Conservation (phyloP, 768 basidiomycete species). For the Boletus fagicola region DNA sequence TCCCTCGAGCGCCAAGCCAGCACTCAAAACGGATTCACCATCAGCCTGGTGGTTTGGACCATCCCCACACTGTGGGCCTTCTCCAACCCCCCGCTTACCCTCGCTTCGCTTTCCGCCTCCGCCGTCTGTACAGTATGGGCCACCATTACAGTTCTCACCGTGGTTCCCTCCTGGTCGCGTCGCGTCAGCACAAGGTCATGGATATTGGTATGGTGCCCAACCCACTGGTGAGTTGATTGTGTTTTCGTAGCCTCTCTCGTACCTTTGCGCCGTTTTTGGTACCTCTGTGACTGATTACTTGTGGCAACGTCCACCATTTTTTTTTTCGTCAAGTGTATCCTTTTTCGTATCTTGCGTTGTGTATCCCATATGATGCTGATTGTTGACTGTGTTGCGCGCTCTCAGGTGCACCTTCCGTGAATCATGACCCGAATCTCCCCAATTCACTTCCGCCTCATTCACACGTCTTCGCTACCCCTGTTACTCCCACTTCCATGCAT, state of each 20-base stretch:
- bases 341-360: not conserved
- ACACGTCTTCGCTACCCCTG: constrained; percentile 3
- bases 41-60: constrained; percentile 10
- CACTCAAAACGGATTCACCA: constrained; percentile 12
- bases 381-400: not conserved
- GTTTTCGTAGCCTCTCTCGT: constrained; percentile 1
- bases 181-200: constrained; percentile 15
- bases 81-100: not conserved
- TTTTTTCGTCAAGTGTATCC: not conserved
- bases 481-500: not conserved
- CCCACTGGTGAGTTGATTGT: constrained; percentile 18
- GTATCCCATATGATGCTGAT: constrained; percentile 11
- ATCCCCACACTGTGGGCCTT: constrained; percentile 9
- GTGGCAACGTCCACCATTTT: not conserved
- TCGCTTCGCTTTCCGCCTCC: constrained; percentile 16
- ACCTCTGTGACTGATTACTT: not conserved
- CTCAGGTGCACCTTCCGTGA: constrained; percentile 17
- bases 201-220: constrained; percentile 23
- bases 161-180: constrained; percentile 17
- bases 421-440: constrained; percentile 6
- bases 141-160: constrained; percentile 13
- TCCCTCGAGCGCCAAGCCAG: constrained; percentile 3
- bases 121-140: constrained; percentile 10
- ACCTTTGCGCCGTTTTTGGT: not conserved
- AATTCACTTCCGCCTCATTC: constrained; percentile 6